Base-by-base conservation (phyloP, 2,329 filamentous ascomycete species). In the Penicillium janthinellum region DNA sequence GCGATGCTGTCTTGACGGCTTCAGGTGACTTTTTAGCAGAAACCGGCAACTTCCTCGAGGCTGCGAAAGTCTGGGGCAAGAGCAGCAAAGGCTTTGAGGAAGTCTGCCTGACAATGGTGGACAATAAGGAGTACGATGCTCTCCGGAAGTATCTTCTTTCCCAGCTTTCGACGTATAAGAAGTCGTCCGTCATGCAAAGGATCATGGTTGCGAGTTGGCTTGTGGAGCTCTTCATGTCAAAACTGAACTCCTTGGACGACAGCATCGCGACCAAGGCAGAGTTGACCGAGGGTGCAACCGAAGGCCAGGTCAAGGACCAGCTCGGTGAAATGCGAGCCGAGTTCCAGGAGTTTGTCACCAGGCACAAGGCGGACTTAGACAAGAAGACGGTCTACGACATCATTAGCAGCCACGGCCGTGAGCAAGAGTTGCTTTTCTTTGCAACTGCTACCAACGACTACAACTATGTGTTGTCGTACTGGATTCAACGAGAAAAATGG, bases 81-180 rank as follows among this genome's bases (percentile, higher is more conserved):
- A 98, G 95, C 77, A 97, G 91, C 73, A 98, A 98, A 79, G 88
- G 92, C 0, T 99, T 99, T 67, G 95, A 99, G 73, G 92, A 99
- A 72, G 94, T 99, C 48, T 93, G 93, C 22, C 82, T 99, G 38
- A 88, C 87, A 1, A 90, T 99, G 70, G 93, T 99, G 65, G 93
- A 98, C 76, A 89, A 90, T 64, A 88, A 88, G 41, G 92, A 98
- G 75, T 89, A 92, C 58, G 94, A 98, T 79, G 94, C 95, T 1
- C 78, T 99, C 64, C 87, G 94, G 50, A 94, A 91, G 70, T 99
- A 99, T 70, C 83, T 99, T 4, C 76, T 94, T 22, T 90, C 92
- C 0, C 97, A 96, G 77, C 81, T 99, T 35, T 84, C 85, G 7
- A 89, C 86, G 0, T 88, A 92, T 71, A 96, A 92, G 75, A 96